phyloP scores from a whole-genome alignment of 129 eudicot species.

The Flaveria robusta region DNA sequence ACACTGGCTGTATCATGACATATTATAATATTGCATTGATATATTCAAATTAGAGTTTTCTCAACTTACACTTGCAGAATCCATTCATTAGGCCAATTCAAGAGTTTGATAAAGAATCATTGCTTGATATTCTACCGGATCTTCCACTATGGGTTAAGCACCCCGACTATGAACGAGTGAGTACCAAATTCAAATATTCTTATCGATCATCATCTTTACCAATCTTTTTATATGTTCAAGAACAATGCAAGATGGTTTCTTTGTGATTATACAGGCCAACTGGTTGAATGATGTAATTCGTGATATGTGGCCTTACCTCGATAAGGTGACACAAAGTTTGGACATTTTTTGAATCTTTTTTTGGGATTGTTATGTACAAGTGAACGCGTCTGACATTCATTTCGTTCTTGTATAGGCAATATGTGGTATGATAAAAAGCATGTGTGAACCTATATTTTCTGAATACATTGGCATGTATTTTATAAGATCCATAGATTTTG shows the following conservation, averaged over 20 bases:
- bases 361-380: background rate
- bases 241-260: slow-evolving; percentile 24
- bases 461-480: slow-evolving; percentile 60
- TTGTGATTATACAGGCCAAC: slow-evolving; percentile 48
- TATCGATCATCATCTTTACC: slow-evolving; percentile 6
- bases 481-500: slow-evolving; percentile 60
- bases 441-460: slow-evolving; percentile 52
- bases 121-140: slow-evolving; percentile 56
- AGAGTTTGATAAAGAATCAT: slow-evolving; percentile 55
- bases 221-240: background rate
- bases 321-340: slow-evolving; percentile 53
- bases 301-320: slow-evolving; percentile 81
- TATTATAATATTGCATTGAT: background rate
- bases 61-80: slow-evolving; percentile 51
- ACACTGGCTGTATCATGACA: background rate
- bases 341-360: background rate
- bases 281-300: slow-evolving; percentile 62
- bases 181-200: slow-evolving; percentile 17
- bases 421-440: slow-evolving; percentile 58
- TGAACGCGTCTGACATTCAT: background rate
- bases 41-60: slow-evolving; percentile 7
- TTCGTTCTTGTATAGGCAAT: slow-evolving; percentile 50
- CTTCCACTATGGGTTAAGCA: slow-evolving; percentile 85
- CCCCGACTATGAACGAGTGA: slow-evolving; percentile 81
- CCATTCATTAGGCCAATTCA: slow-evolving; percentile 48